Conservation (phyloP, 495 filamentous ascomycete genomes). For the Neurospora sp. region DNA sequence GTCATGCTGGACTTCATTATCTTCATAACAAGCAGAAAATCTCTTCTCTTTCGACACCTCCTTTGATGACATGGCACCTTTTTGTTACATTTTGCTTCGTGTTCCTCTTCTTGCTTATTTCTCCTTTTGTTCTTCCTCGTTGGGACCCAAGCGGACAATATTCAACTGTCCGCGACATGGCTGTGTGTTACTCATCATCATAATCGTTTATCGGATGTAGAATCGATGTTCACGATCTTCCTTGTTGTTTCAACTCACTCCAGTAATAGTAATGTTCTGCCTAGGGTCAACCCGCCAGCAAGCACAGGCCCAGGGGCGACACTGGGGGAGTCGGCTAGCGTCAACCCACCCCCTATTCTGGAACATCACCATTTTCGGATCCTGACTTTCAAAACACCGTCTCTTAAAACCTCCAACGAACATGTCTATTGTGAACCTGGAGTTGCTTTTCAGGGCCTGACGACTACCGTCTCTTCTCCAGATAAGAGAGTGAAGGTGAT, state of each 20-base stretch:
- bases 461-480: too few species aligned
- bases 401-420: too few species aligned
- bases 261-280: neutral
- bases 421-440: too few species aligned
- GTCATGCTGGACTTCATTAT: neutral
- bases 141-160: neutral
- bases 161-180: neutral
- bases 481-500: neutral
- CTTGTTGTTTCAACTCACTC: neutral
- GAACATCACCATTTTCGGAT: neutral
- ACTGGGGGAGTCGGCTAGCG: neutral
- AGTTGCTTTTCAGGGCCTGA: too few species aligned
- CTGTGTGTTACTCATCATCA: neutral
- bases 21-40: neutral
- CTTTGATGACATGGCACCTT: neutral
- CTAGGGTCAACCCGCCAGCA: neutral
- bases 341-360: neutral
- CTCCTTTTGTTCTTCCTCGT: neutral
- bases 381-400: neutral
- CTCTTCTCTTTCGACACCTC: neutral
- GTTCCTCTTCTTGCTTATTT: neutral
- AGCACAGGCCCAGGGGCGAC: neutral
- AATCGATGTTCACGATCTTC: neutral
- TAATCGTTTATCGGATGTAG: neutral
- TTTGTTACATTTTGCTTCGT: neutral